These are phyloP conservation scores for Diplodia sapinea DNA, from an alignment of 2,329 filamentous ascomycete species.

Conservation along the genomic window DNA sequence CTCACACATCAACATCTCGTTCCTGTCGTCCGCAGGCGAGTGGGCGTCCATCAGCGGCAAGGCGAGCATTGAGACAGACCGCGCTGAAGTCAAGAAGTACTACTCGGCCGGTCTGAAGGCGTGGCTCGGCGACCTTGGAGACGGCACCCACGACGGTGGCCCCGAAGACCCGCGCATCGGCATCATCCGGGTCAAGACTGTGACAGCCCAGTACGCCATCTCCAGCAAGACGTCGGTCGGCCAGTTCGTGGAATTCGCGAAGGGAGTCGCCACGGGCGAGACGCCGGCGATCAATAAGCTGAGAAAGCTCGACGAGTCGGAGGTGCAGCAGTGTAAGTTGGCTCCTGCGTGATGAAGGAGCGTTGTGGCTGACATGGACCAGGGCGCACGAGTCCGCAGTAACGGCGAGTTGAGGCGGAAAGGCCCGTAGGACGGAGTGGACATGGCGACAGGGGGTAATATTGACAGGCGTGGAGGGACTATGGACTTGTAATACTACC, in stretches of 20 bases:
- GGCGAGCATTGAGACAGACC: conserved; percentile 72
- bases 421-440: neutral
- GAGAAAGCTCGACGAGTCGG: conserved; percentile 71
- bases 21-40: conserved; percentile 75
- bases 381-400: conserved; percentile 30
- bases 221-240: conserved; percentile 67
- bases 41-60: conserved; percentile 87
- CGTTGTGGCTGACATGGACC: conserved; percentile 14
- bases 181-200: conserved; percentile 76
- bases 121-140: conserved; percentile 81
- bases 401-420: neutral
- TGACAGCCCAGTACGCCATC: conserved; percentile 74
- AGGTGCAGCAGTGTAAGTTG: conserved; percentile 55
- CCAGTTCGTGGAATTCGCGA: conserved; percentile 72
- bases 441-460: conserved; percentile 16
- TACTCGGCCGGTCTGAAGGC: conserved; percentile 77
- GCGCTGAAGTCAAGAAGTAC: conserved; percentile 67
- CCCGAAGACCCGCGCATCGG: conserved; percentile 82
- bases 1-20: conserved; percentile 78
- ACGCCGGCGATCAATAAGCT: conserved; percentile 75
- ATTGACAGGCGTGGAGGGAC: neutral
- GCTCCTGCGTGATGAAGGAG: neutral
- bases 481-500: conserved; percentile 10
- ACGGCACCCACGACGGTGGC: conserved; percentile 81
- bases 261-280: conserved; percentile 75